Evolutionary conservation across 78 protist genomes (phyloP), one percentile per base, ranked within the genome.

Genomic region (Monocercomonoides exilis): DNA sequence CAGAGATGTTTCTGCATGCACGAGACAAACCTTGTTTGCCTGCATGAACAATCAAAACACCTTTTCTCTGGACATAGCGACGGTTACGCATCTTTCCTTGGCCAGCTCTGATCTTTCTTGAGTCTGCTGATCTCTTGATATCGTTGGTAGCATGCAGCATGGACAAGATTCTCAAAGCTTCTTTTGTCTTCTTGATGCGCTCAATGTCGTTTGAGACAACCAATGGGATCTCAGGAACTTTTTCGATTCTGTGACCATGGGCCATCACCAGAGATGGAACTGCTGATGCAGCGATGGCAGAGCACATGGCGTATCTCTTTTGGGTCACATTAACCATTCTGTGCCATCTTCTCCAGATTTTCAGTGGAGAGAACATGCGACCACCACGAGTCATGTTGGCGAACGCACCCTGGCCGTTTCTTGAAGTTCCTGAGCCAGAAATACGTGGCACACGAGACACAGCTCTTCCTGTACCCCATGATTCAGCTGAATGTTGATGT

Each of bases 381-480:
- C 99, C 99, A 79, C 94, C 93, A 11, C 91, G 91, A 89, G 91
- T 84, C 79, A 94, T 93, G 95, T 97, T 98, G 38, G 99, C 99
- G 91, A 94, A 98, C 85, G 99, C 99, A 89, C 98, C 99, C 94
- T 95, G 98, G 80, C 99, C 99, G 81, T 98, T 86, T 45, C 98
- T 93, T 96, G 88, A 93, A 70, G 99, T 98, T 88, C 99, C 99
- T 5, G 97, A 93, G 33, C 99, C 99, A 41, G 89, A 34, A 79
- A 98, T 97, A 92, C 99, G 98, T 44, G 99, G 99, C 88, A 98
- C 96, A 95, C 99, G 99, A 36, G 99, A 93, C 29, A 98, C 99
- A 77, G 99, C 99, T 54, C 99, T 94, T 81, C 99, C 99, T 43
- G 99, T 97, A 45, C 99, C 99, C 99, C 99, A 98, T 21, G 99